Evolutionary conservation across 257 asterid genomes (phyloP), one percentile per base, ranked within the genome.

Genomic region (Penstemon newberryi): DNA sequence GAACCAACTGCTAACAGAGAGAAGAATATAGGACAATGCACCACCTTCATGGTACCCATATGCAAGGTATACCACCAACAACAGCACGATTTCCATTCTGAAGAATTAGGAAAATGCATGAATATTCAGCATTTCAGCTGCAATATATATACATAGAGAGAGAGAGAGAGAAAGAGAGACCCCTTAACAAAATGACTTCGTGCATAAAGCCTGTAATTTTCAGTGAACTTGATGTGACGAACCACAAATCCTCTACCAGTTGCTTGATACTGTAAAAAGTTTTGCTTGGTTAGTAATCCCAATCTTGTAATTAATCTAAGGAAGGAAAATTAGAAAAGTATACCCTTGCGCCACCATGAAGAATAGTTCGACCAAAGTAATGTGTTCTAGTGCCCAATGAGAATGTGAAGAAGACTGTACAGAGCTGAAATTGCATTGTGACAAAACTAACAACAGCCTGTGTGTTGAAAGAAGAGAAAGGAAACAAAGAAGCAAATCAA

Each of bases 271-370:
- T 93, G 96, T 84, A 69, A 64, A 67, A 65, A 55, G 67, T 52
- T 50, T 52, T 18, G 66, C 10, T 58, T 65, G 38, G 54, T 43
- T 15, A 69, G 85, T 42, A 59, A 64, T 64, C 47, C 46, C 42
- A 47, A 67, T 38, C 6, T 44, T 52, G 51, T 70, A 45, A 68
- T 39, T 44, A 10, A 57, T 39, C 47, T 57, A 74, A 70, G 60
- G 53, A 67, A 77, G 55, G 79, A 63, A 19, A 50, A 75, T 63
- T 11, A 47, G 25, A 11, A 50, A 64, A 66, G 66, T 84, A 68
- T 83, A 93, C 98, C 83, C 89, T 80, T 56, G 99, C 97, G 74
- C 97, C 99, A 56, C 99, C 99, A 77, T 93, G 99, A 73, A 93
- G 96, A 81, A 93, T 90, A 61, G 99, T 90, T 54, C 97, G 90